These are phyloP conservation scores for Taxillus chinensis DNA, from an alignment of 164 flowering plant species.

Conservation along the genomic window DNA sequence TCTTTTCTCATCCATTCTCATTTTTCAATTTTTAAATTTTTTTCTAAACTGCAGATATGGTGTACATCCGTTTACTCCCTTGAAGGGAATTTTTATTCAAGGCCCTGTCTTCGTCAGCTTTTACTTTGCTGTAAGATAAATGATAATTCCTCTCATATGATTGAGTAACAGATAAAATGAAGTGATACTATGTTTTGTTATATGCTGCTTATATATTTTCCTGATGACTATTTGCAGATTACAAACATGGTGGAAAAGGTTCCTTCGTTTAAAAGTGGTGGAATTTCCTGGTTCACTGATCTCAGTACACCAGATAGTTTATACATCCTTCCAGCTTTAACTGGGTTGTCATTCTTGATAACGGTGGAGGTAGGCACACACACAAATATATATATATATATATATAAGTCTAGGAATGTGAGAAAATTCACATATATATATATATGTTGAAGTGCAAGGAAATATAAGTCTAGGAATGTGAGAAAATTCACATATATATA, in stretches of 20 bases:
- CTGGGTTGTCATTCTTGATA: conserved; percentile 2
- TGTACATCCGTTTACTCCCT: conserved; percentile 64
- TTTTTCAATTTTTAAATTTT: not conserved
- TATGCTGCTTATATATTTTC: not conserved
- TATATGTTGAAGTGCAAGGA: too few species aligned
- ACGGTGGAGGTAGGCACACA: conserved; percentile 3
- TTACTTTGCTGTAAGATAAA: conserved; percentile 65
- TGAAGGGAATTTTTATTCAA: conserved; percentile 72
- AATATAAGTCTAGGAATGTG: too few species aligned
- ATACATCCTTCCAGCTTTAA: not conserved
- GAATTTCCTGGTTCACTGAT: conserved; percentile 4
- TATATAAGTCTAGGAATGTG: not conserved
- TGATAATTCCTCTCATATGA: not conserved
- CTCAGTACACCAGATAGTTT: conserved; percentile 4
- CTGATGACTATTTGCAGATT: not conserved
- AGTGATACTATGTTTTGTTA: not conserved
- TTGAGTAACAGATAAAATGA: not conserved
- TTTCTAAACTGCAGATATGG: conserved; percentile 47
- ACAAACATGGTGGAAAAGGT: conserved; percentile 6
- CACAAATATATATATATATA: not conserved
- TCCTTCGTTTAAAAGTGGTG: conserved; percentile 4
- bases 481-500: too few species aligned
- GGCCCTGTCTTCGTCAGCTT: conserved; percentile 83
- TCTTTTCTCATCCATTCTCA: not conserved
- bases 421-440: too few species aligned